Percentiles rank a stretch among this genome's conserved stretches.
Evolutionary conservation across 495 filamentous ascomycete genomes (phyloP).

Genomic region (Talaromyces trachyspermus): DNA sequence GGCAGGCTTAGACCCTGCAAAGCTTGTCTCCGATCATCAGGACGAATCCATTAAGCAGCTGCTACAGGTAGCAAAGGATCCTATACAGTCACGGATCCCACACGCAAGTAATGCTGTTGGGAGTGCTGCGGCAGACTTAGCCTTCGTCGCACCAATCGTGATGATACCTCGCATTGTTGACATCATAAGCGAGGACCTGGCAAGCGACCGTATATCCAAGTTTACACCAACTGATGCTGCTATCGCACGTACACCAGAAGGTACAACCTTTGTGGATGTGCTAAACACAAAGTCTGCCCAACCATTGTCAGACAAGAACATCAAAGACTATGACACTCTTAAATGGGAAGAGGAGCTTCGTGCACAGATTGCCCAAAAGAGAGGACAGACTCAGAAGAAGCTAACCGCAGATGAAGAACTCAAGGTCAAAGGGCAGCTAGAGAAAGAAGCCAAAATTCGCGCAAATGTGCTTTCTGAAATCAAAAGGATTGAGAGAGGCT

Average conservation of each 20-base stretch:
- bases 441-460: slow-evolving; percentile 76
- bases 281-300: slow-evolving; percentile 67
- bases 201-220: slow-evolving; percentile 53
- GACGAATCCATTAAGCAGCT: slow-evolving; percentile 44
- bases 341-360: slow-evolving; percentile 97
- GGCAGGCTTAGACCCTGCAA: slow-evolving; percentile 73
- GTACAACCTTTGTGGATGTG: slow-evolving; percentile 82
- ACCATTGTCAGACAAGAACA: slow-evolving; percentile 67
- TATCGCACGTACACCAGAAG: slow-evolving; percentile 83
- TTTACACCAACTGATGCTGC: slow-evolving; percentile 82
- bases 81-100: slow-evolving; percentile 33
- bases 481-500: slow-evolving; percentile 63
- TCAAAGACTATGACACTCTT: slow-evolving; percentile 85
- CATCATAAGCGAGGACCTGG: slow-evolving; percentile 64
- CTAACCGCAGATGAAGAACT: slow-evolving; percentile 78
- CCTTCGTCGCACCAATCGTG: slow-evolving; percentile 81
- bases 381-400: slow-evolving; percentile 82
- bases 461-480: slow-evolving; percentile 58
- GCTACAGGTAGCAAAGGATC: slow-evolving; percentile 30
- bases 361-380: slow-evolving; percentile 81
- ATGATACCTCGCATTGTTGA: slow-evolving; percentile 70
- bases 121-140: slow-evolving; percentile 76
- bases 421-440: slow-evolving; percentile 85
- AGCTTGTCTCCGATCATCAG: slow-evolving; percentile 50
- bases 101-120: slow-evolving; percentile 61